These are phyloP conservation scores for Globomyces pollinis-pini DNA, from an alignment of 192 early-diverging fungal genomes.

Conservation along the genomic window DNA sequence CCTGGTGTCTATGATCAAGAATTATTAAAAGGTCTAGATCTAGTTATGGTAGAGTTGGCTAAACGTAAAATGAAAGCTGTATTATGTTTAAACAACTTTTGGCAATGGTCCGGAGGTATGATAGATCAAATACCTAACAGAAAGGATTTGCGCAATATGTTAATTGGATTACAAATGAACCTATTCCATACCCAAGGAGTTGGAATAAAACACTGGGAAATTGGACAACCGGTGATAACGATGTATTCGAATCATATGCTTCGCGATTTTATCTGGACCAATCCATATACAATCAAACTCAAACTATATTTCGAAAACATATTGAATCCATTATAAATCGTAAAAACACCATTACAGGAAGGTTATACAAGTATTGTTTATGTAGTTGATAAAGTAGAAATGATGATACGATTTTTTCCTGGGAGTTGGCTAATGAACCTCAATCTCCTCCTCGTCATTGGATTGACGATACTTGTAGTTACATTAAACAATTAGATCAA, in stretches of 20 bases:
- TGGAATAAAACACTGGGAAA: neutral
- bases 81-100: neutral
- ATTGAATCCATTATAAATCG: neutral
- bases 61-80: neutral
- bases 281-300: neutral
- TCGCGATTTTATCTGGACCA: neutral
- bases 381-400: no score
- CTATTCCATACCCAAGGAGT: neutral
- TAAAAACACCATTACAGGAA: neutral
- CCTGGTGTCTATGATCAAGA: neutral
- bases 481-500: neutral
- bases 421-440: conserved; percentile 18
- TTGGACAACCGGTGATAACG: neutral
- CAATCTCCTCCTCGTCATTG: neutral
- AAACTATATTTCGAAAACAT: neutral
- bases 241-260: neutral
- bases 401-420: conserved; percentile 15
- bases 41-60: neutral
- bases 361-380: conserved; percentile 9
- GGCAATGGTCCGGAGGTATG: neutral
- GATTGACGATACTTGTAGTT: neutral
- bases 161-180: neutral
- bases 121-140: no score
- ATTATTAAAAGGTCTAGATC: neutral
- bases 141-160: neutral